These are phyloP conservation scores for Vaccinium macrocarpon DNA, from an alignment of 148 eudicot species.

Conservation along the genomic window DNA sequence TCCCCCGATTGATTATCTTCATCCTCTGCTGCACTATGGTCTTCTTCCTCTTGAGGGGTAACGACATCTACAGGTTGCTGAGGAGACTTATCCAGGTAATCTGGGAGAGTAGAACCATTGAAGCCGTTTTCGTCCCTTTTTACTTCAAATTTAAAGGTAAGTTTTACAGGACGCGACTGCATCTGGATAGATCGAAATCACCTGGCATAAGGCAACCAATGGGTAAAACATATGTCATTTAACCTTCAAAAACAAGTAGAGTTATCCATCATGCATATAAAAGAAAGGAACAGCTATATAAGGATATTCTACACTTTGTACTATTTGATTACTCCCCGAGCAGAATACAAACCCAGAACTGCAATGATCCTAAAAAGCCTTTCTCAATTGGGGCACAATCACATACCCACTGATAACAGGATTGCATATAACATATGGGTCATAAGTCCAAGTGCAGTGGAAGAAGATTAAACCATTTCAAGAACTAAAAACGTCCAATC, in stretches of 20 bases:
- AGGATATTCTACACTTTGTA: constrained; percentile 18
- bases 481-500: constrained; percentile 17
- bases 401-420: constrained; percentile 32
- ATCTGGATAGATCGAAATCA: constrained; percentile 14
- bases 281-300: not conserved
- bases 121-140: constrained; percentile 23
- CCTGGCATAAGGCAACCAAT: constrained; percentile 12
- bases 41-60: constrained; percentile 36
- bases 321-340: constrained; percentile 19
- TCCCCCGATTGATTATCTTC: constrained; percentile 22
- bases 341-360: constrained; percentile 38
- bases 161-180: constrained; percentile 27
- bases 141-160: constrained; percentile 22
- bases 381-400: constrained; percentile 23
- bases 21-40: constrained; percentile 16
- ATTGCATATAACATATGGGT: constrained; percentile 32
- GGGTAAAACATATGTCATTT: not conserved
- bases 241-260: not conserved
- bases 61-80: constrained; percentile 27
- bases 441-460: constrained; percentile 17
- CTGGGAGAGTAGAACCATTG: constrained; percentile 23
- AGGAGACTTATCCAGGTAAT: constrained; percentile 13
- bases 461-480: constrained; percentile 46
- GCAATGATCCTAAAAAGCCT: constrained; percentile 16
- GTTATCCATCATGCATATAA: not conserved